A percentile compares a stretch with the other conserved stretches of the same genome.
Evolutionary conservation across 495 filamentous ascomycete species (phyloP).

Genomic region (Pyrenula massariospora): DNA sequence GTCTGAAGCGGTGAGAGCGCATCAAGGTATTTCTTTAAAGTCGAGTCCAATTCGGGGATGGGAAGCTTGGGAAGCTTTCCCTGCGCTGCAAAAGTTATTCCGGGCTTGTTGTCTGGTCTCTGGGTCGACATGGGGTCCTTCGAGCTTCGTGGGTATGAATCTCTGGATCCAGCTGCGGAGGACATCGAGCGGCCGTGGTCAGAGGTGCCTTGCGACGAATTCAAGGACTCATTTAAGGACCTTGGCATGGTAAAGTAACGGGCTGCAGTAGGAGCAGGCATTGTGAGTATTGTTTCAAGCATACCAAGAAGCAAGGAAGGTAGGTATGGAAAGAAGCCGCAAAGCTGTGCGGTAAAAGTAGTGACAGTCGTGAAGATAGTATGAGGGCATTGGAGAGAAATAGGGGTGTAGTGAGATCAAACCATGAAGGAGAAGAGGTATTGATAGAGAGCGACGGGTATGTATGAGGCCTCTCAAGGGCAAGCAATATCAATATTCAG

Average conservation of each 20-base stretch:
- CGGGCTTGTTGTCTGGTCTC: constrained; percentile 35
- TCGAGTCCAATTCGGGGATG: constrained; percentile 80
- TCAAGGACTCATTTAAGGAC: constrained; percentile 56
- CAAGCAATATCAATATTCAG: too few species aligned
- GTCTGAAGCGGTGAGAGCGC: constrained; percentile 76
- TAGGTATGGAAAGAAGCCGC: constrained; percentile 69
- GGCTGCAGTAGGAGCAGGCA: constrained; percentile 33
- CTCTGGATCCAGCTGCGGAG: constrained; percentile 23
- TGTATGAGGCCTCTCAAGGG: too few species aligned
- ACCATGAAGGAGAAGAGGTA: neutral
- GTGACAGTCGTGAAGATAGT: constrained; percentile 78
- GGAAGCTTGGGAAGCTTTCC: constrained; percentile 85
- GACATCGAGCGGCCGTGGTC: constrained; percentile 6
- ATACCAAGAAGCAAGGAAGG: constrained; percentile 62
- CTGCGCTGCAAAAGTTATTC: constrained; percentile 81
- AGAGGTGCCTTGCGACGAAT: constrained; percentile 14
- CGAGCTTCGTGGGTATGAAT: constrained; percentile 27
- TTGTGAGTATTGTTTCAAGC: constrained; percentile 44
- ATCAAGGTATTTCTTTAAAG: constrained; percentile 67
- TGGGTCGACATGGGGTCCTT: constrained; percentile 29
- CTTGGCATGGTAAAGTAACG: constrained; percentile 52
- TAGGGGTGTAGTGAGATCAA: neutral
- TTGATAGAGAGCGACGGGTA: neutral
- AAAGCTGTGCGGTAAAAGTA: constrained; percentile 85
- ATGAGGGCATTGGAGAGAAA: constrained; percentile 53